phyloP scores from a whole-genome alignment of 192 early-diverging fungal genomes.

The Coemansia sp. region DNA sequence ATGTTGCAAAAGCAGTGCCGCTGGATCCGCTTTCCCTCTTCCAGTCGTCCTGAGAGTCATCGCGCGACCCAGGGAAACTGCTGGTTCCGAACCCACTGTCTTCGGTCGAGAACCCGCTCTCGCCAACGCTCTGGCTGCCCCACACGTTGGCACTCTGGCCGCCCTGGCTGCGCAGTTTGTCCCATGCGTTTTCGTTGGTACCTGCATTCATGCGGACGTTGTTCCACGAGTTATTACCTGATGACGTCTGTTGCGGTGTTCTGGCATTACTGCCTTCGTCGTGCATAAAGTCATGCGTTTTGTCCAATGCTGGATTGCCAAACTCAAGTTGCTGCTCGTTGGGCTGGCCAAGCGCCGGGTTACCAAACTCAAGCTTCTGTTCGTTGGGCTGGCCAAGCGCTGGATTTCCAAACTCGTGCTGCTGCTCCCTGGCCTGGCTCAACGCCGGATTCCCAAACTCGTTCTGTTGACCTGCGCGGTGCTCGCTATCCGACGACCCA shows the following conservation, averaged over 20 bases:
- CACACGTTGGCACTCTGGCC: conserved; percentile 13
- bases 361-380: too few relatives aligned
- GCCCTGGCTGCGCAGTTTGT: conserved; percentile 32
- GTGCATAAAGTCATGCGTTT: not conserved
- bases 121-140: conserved; percentile 10
- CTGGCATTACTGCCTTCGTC: not conserved
- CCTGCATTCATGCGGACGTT: conserved; percentile 15
- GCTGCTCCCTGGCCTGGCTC: not conserved
- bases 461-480: not conserved
- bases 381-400: not conserved
- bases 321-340: conserved; percentile 8
- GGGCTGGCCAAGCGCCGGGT: not conserved
- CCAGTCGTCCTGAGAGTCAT: conserved; percentile 27
- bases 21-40: not conserved
- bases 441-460: conserved; percentile 15
- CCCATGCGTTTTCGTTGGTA: conserved; percentile 20
- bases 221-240: conserved; percentile 23
- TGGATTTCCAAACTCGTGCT: conserved; percentile 9
- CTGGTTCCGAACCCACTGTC: conserved; percentile 10
- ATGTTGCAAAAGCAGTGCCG: conserved; percentile 5
- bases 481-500: conserved; percentile 2
- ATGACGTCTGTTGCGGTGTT: not conserved
- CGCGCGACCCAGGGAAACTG: conserved; percentile 34
- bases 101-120: not conserved
- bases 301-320: conserved; percentile 12